phyloP scores from a whole-genome alignment of 192 early-diverging fungal genomes.

The Martensiomyces pterosporus region DNA sequence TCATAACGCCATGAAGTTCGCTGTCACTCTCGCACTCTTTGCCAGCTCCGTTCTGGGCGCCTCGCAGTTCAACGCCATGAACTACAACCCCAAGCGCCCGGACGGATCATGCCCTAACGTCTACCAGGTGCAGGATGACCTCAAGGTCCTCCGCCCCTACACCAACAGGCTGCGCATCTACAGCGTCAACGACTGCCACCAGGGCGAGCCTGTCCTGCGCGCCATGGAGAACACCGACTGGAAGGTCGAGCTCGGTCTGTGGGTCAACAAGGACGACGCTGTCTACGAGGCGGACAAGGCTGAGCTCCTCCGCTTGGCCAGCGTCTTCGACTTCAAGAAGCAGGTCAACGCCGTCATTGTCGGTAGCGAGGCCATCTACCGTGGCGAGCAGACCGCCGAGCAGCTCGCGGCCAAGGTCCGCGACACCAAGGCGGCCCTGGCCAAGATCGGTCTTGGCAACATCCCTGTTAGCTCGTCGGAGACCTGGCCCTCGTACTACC shows the following conservation, averaged over 20 bases:
- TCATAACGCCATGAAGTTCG: slow-evolving; percentile 13
- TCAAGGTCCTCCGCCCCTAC: slow-evolving; percentile 52
- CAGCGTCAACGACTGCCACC: slow-evolving; percentile 57
- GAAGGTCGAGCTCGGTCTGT: slow-evolving; percentile 55
- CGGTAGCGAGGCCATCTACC: slow-evolving; percentile 56
- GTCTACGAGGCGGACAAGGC: slow-evolving; percentile 33
- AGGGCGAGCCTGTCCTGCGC: slow-evolving; percentile 53
- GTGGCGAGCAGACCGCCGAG: slow-evolving; percentile 41
- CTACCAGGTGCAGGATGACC: slow-evolving; percentile 54
- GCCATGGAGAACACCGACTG: slow-evolving; percentile 58
- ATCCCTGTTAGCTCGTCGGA: slow-evolving; percentile 32
- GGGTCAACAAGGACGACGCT: slow-evolving; percentile 53
- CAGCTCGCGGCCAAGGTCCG: slow-evolving; percentile 42
- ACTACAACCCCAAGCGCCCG: slow-evolving; percentile 55
- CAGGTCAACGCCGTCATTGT: slow-evolving; percentile 53
- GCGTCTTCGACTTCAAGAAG: slow-evolving; percentile 30
- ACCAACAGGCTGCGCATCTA: slow-evolving; percentile 57
- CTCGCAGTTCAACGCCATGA: slow-evolving; percentile 52
- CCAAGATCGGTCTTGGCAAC: slow-evolving; percentile 19
- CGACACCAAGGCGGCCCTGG: slow-evolving; percentile 40
- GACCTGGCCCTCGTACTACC: slow-evolving; percentile 36
- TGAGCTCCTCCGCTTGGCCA: slow-evolving; percentile 24
- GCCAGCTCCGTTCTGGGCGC: slow-evolving; percentile 11
- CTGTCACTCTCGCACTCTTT: slow-evolving; percentile 5
- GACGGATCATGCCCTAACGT: slow-evolving; percentile 54